Conservation (phyloP, 805 yeast genomes). For the Priceomyces carsonii region DNA sequence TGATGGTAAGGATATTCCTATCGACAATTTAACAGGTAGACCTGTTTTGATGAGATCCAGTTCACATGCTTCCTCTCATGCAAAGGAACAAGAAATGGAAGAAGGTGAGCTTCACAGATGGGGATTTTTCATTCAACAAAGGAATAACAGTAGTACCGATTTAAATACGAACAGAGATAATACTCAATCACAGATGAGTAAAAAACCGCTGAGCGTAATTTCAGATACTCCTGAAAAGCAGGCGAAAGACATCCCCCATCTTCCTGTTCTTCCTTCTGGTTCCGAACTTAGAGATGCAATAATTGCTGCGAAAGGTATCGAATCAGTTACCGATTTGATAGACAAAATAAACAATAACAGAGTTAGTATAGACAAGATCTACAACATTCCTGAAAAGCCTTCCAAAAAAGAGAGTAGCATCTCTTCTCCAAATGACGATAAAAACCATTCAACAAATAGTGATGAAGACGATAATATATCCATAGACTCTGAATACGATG, state of each 20-base stretch:
- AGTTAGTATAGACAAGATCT: slow-evolving; percentile 51
- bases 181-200: slow-evolving; percentile 9
- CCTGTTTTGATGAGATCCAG: slow-evolving; percentile 66
- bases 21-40: slow-evolving; percentile 70
- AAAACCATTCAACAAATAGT: neutral
- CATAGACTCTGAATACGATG: slow-evolving; percentile 27
- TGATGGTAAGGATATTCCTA: slow-evolving; percentile 51
- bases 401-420: neutral
- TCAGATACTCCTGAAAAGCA: slow-evolving; percentile 2
- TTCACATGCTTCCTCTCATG: slow-evolving; percentile 66
- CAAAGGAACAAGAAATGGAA: slow-evolving; percentile 79
- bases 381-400: slow-evolving; percentile 17
- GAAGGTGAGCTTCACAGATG: slow-evolving; percentile 91
- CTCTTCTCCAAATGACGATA: neutral
- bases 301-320: slow-evolving; percentile 73
- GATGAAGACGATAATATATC: slow-evolving; percentile 22
- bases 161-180: slow-evolving; percentile 5
- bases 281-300: slow-evolving; percentile 59
- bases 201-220: too few relatives aligned
- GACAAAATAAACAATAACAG: slow-evolving; percentile 60
- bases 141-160: slow-evolving; percentile 27
- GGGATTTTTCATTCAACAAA: slow-evolving; percentile 78
- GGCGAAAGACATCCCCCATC: slow-evolving; percentile 24
- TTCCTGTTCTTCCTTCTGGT: slow-evolving; percentile 53
- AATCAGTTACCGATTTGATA: slow-evolving; percentile 66